phyloP scores from a whole-genome alignment of 2,329 filamentous ascomycete species.

The Alternaria metachromatica region DNA sequence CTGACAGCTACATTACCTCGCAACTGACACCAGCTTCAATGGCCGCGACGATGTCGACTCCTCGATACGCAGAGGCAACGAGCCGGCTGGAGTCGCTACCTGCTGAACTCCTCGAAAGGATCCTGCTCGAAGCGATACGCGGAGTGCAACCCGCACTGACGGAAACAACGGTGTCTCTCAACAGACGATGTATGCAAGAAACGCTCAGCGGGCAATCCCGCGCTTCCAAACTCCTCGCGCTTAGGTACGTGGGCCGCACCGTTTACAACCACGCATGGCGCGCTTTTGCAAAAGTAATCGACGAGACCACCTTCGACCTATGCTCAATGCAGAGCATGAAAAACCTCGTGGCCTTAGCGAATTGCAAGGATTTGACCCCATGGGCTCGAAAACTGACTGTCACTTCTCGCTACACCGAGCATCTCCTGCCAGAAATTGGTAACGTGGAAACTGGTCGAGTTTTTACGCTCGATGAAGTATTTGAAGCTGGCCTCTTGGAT shows the following conservation, averaged over 20 bases:
- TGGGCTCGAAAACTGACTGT: neutral
- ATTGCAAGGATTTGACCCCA: neutral
- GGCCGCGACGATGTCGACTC: neutral
- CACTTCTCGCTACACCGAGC: neutral
- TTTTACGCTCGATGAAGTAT: neutral
- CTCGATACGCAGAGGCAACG: neutral
- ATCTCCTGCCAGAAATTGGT: neutral
- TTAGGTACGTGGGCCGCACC: neutral
- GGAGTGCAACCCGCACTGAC: neutral
- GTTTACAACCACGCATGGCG: neutral
- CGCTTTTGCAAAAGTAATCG: neutral
- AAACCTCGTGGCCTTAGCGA: neutral
- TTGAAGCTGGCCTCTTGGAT: neutral
- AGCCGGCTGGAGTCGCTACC: neutral
- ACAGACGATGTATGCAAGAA: neutral
- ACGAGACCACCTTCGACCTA: neutral
- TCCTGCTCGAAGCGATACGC: neutral
- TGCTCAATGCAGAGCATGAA: neutral
- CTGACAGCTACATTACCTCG: neutral
- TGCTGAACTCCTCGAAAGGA: neutral
- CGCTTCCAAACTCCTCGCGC: neutral
- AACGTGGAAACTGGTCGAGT: neutral
- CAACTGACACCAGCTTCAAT: neutral
- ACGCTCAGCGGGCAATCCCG: neutral
- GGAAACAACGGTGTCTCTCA: neutral